Percentiles rank a stretch among this genome's conserved stretches.
Evolutionary conservation across 805 yeast genomes (phyloP).

Genomic region (Metahyphopichia silvanorum): DNA sequence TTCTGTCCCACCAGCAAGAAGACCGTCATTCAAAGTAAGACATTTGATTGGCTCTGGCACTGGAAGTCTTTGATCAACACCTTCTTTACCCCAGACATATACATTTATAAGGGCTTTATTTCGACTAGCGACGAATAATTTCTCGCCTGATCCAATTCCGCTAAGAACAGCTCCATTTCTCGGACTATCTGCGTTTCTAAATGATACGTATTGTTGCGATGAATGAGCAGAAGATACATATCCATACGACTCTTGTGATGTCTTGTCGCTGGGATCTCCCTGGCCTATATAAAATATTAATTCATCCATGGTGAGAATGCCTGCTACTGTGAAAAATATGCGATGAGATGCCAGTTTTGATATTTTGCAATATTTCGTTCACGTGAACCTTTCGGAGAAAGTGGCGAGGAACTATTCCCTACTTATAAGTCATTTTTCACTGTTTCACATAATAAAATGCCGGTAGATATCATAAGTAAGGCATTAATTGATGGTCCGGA

Average conservation of each 20-base stretch:
- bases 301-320: slow-evolving; percentile 43
- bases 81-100: slow-evolving; percentile 67
- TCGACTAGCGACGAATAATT: slow-evolving; percentile 61
- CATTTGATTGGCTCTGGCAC: slow-evolving; percentile 76
- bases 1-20: slow-evolving; percentile 69
- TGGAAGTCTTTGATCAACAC: slow-evolving; percentile 76
- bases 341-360: slow-evolving; percentile 7
- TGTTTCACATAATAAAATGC: slow-evolving; percentile 69
- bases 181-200: slow-evolving; percentile 50
- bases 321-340: slow-evolving; percentile 1
- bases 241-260: slow-evolving; percentile 41
- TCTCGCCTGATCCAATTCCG: slow-evolving; percentile 46
- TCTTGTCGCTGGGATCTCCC: slow-evolving; percentile 43
- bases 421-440: no score
- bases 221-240: slow-evolving; percentile 43
- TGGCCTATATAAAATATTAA: slow-evolving; percentile 44
- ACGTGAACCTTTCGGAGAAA: no score
- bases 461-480: slow-evolving; percentile 74
- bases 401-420: no score
- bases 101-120: slow-evolving; percentile 73
- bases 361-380: no score
- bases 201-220: slow-evolving; percentile 46
- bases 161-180: slow-evolving; percentile 45
- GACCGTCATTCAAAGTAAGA: slow-evolving; percentile 26
- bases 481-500: slow-evolving; percentile 70